A percentile compares a stretch with the other conserved stretches of the same genome.
Evolutionary conservation across 208 protist genomes (phyloP).

Genomic region (Leishmania braziliensis): DNA sequence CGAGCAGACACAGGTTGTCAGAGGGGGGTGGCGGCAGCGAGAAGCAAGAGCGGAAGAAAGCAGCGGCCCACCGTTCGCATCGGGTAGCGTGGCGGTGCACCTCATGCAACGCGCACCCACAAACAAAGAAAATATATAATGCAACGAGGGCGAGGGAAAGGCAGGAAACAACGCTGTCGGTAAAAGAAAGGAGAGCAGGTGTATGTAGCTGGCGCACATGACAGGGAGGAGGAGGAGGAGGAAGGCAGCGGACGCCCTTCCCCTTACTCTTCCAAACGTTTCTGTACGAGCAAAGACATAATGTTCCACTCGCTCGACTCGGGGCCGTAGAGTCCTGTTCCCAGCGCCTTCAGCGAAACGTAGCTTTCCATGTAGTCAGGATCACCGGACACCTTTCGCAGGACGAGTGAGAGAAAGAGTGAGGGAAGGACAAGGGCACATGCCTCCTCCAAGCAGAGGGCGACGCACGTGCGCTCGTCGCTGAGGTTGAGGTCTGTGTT

Average conservation of each 20-base stretch:
- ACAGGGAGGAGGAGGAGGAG: background rate
- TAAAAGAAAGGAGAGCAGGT: background rate
- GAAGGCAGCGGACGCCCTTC: background rate
- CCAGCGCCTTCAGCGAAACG: too few species aligned
- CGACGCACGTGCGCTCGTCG: slow-evolving; percentile 14
- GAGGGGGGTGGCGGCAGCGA: background rate
- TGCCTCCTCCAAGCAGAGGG: background rate
- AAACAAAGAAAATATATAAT: too few species aligned
- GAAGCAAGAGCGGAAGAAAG: background rate
- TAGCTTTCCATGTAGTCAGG: too few species aligned
- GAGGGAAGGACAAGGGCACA: background rate
- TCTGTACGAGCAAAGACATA: too few species aligned
- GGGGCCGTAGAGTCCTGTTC: background rate
- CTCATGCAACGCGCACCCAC: background rate
- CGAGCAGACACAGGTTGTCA: background rate
- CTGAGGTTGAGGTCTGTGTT: slow-evolving; percentile 9
- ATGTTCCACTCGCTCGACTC: background rate
- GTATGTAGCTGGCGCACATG: background rate
- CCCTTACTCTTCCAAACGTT: background rate
- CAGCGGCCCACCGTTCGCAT: background rate
- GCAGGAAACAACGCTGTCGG: background rate
- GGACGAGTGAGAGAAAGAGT: background rate
- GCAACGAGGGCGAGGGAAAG: background rate
- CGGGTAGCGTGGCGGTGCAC: background rate
- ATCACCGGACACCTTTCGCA: background rate